A percentile compares a stretch with the other conserved stretches of the same genome.
Evolutionary conservation across 768 basidiomycete species (phyloP).

Genomic region (Boletus eberwhitei): DNA sequence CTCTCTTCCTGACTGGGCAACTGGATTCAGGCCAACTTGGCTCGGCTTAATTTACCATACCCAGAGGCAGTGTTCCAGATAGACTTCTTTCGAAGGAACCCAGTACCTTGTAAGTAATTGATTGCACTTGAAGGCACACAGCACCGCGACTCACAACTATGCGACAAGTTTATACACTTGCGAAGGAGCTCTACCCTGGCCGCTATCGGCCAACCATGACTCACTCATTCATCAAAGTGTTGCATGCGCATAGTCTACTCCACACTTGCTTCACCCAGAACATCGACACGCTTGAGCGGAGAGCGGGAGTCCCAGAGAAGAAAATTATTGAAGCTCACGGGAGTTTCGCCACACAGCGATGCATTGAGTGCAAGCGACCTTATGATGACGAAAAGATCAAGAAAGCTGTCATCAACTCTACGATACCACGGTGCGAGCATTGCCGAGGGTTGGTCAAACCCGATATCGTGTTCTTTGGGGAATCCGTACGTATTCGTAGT

Average conservation of each 20-base stretch:
- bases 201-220: slow-evolving; percentile 83
- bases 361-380: slow-evolving; percentile 63
- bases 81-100: slow-evolving; percentile 75
- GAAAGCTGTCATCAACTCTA: slow-evolving; percentile 52
- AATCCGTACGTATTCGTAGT: slow-evolving; percentile 47
- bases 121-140: background rate
- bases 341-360: slow-evolving; percentile 84
- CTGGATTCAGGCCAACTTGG: slow-evolving; percentile 62
- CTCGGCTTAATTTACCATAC: slow-evolving; percentile 75
- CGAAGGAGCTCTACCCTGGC: slow-evolving; percentile 90
- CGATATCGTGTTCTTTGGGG: slow-evolving; percentile 95
- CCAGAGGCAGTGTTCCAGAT: slow-evolving; percentile 97
- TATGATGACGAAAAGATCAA: slow-evolving; percentile 71
- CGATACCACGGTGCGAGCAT: slow-evolving; percentile 56
- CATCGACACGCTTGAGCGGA: slow-evolving; percentile 87
- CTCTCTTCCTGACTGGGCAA: background rate
- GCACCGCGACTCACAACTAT: background rate
- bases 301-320: slow-evolving; percentile 68
- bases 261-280: slow-evolving; percentile 86
- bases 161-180: slow-evolving; percentile 77
- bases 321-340: slow-evolving; percentile 95
- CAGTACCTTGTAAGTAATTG: slow-evolving; percentile 63
- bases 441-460: slow-evolving; percentile 84
- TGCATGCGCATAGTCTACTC: slow-evolving; percentile 66
- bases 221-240: slow-evolving; percentile 85